A percentile compares a stretch with the other conserved stretches of the same genome.
Conservation (phyloP, 108 stramenopile genomes). For the Cyclotella atomus region DNA sequence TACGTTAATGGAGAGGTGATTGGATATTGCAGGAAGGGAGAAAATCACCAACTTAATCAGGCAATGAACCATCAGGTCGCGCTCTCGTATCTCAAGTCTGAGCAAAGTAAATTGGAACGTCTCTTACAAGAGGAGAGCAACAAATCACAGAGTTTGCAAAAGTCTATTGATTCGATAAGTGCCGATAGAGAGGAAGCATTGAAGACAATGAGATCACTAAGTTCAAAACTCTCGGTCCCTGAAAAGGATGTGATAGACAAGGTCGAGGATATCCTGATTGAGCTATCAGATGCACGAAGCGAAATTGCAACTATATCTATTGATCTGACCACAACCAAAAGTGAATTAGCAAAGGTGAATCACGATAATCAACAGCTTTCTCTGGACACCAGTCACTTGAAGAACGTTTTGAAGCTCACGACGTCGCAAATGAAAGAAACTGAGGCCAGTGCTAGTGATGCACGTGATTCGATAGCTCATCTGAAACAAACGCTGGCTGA, state of each 20-base stretch:
- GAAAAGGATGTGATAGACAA: slow-evolving; percentile 29
- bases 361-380: slow-evolving; percentile 24
- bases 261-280: slow-evolving; percentile 30
- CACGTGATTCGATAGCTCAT: background rate
- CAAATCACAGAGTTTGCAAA: slow-evolving; percentile 22
- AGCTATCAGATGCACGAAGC: slow-evolving; percentile 20
- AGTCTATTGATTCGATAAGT: slow-evolving; percentile 4
- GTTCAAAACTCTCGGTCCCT: slow-evolving; percentile 23
- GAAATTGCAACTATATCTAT: slow-evolving; percentile 21
- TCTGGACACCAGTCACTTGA: slow-evolving; percentile 16
- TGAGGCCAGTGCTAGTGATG: background rate
- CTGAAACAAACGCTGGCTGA: slow-evolving; percentile 10
- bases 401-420: slow-evolving; percentile 4
- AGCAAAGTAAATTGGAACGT: slow-evolving; percentile 23
- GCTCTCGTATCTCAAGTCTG: slow-evolving; percentile 8
- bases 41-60: slow-evolving; percentile 26
- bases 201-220: slow-evolving; percentile 7
- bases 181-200: background rate
- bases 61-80: slow-evolving; percentile 36
- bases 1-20: slow-evolving; percentile 15
- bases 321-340: slow-evolving; percentile 22
- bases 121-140: slow-evolving; percentile 19
- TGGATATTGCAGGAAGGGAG: slow-evolving; percentile 16
- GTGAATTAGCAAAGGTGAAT: slow-evolving; percentile 13
- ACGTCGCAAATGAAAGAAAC: slow-evolving; percentile 10